Evolutionary conservation across 140 eudicot genomes (phyloP).

Genomic region (Erigeron philadelphicus): DNA sequence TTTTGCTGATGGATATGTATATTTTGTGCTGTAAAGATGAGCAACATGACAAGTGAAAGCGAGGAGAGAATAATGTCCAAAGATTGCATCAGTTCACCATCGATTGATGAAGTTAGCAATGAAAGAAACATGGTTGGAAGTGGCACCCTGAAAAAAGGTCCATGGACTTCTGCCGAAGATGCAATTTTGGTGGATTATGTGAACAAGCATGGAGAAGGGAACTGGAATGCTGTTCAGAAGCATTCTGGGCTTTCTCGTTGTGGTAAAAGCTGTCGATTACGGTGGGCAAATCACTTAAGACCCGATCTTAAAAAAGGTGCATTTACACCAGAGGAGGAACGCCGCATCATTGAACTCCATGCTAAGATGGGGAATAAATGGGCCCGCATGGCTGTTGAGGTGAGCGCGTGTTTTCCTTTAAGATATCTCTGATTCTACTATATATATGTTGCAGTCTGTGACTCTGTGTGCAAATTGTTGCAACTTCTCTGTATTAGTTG

Average conservation of each 20-base stretch:
- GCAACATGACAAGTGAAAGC: conserved; percentile 59
- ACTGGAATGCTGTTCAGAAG: conserved; percentile 94
- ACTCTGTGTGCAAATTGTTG: conserved; percentile 15
- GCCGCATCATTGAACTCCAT: conserved; percentile 63
- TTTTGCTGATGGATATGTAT: conserved; percentile 4
- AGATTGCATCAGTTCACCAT: conserved; percentile 41
- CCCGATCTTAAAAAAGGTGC: conserved; percentile 87
- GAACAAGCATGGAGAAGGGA: conserved; percentile 82
- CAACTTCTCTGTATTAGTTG: not conserved
- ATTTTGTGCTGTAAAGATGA: conserved; percentile 33
- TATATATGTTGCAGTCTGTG: not conserved
- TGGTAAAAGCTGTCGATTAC: conserved; percentile 81
- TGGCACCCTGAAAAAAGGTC: conserved; percentile 67
- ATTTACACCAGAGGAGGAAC: conserved; percentile 66
- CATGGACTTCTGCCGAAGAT: conserved; percentile 91
- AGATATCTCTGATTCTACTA: not conserved
- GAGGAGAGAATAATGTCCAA: conserved; percentile 45
- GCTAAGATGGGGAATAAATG: conserved; percentile 87
- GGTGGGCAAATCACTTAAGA: conserved; percentile 89
- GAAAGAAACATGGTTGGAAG: conserved; percentile 44
- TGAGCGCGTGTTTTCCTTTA: conserved; percentile 17
- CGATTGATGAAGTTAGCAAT: conserved; percentile 44
- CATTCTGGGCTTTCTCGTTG: conserved; percentile 76
- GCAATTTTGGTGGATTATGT: conserved; percentile 78
- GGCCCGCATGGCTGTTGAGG: conserved; percentile 96